A percentile compares a stretch with the other conserved stretches of the same genome.
phyloP scores from a whole-genome alignment of 2,329 filamentous ascomycete species.

The Lecanicillium sp. region DNA sequence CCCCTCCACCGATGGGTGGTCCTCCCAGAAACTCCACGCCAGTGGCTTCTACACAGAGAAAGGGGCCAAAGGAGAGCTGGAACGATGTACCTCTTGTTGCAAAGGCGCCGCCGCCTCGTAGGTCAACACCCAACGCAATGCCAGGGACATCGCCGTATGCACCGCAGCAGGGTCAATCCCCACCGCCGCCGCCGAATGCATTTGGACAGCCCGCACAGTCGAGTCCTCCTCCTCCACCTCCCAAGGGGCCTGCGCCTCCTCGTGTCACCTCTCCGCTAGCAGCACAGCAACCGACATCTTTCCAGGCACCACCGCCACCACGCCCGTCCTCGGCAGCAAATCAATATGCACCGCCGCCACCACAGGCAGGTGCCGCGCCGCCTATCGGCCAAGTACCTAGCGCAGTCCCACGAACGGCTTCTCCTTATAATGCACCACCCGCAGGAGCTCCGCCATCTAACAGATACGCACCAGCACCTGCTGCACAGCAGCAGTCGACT shows the following conservation, averaged over 20 bases:
- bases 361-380: conserved; percentile 56
- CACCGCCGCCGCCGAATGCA: conserved; percentile 51
- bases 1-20: conserved; percentile 26
- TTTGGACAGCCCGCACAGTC: conserved; percentile 55
- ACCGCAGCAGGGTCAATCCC: conserved; percentile 47
- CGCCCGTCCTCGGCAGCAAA: conserved; percentile 54
- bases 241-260: conserved; percentile 66
- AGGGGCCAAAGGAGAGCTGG: conserved; percentile 69
- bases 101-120: conserved; percentile 63
- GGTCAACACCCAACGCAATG: conserved; percentile 63
- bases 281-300: conserved; percentile 43
- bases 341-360: conserved; percentile 44
- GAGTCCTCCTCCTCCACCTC: conserved; percentile 73
- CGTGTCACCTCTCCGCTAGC: conserved; percentile 66
- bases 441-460: conserved; percentile 60
- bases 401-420: conserved; percentile 64
- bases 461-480: conserved; percentile 65
- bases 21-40: conserved; percentile 55
- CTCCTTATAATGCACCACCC: conserved; percentile 80
- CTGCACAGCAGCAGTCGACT: conserved; percentile 41
- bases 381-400: conserved; percentile 38
- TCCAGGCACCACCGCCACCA: conserved; percentile 44
- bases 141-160: conserved; percentile 71
- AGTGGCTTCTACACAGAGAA: conserved; percentile 62
- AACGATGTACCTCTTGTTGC: conserved; percentile 89